These are phyloP conservation scores for Diutina rugosa DNA, from an alignment of 1,139 yeast genomes.

Conservation along the genomic window DNA sequence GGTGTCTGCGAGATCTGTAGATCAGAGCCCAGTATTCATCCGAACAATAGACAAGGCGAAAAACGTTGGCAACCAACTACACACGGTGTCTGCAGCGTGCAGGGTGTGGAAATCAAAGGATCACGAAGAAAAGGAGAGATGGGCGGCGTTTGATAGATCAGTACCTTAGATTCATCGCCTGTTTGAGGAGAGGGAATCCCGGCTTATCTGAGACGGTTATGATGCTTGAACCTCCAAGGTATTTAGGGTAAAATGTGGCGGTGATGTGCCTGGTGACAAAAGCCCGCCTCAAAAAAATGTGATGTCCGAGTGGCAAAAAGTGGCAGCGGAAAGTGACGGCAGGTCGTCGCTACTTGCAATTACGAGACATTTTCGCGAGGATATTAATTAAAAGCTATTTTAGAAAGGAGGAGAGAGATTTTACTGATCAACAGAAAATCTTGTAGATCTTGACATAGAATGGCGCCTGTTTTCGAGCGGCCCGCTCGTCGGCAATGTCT, in stretches of 20 bases:
- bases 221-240: no score
- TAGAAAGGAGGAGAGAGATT: no score
- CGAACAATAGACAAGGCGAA: neutral
- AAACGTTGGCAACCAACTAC: neutral
- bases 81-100: neutral
- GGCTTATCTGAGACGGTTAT: no score
- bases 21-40: neutral
- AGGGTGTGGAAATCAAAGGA: neutral
- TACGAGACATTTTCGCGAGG: neutral
- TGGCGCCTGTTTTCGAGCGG: conserved; percentile 14
- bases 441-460: conserved; percentile 20
- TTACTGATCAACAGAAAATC: conserved; percentile 13
- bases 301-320: no score
- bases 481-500: conserved; percentile 31
- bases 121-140: no score
- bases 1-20: neutral
- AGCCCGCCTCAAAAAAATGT: no score
- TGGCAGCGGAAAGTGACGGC: no score
- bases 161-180: no score
- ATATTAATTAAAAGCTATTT: neutral
- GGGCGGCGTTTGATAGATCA: no score
- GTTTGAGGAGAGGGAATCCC: no score
- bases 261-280: no score
- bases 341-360: neutral
- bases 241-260: no score